Base-by-base conservation (phyloP, 495 filamentous ascomycete species). In the Talaromyces liani region DNA sequence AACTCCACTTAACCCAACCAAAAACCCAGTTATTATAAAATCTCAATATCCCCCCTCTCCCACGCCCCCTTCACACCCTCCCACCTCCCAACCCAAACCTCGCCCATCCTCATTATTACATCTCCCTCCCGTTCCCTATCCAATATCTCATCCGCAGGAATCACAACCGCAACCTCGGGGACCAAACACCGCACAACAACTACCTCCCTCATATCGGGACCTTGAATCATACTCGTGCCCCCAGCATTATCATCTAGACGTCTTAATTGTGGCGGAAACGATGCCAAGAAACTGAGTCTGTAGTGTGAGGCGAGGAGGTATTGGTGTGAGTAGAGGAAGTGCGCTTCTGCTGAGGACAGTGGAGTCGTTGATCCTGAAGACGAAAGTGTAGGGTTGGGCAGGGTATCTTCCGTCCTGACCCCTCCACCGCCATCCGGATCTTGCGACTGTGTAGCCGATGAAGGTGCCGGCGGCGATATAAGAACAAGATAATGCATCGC, bases 71-170 rank as follows among this genome's bases (percentile, higher is more conserved):
- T 91, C 3, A 96, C 86, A 53, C 87, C 91, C 49, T 88, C 87
- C 90, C 94, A 98, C 66, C 94, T 79, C 24, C 93, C 82, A 69
- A 97, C 91, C 66, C 89, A 87, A 36, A 98, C 84, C 80, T 97
- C 92, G 33, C 91, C 91, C 73, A 86, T 90, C 67, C 79, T 80
- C 73, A 92, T 85, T 63, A 65, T 85, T 77, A 65, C 86, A 77
- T 68, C 69, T 34, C 75, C 76, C 18, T 74, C 85, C 86, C 60
- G 77, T 79, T 68, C 83, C 75, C 82, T 78, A 55, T 71, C 75
- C 29, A 86, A 80, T 34, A 83, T 83, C 39, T 84, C 88, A 14
- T 83, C 87, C 5, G 77, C 77, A 18, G 80, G 82, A 63, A 82
- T 74, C 58, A 85, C 78, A 49, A 85, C 73, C 41, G 73, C 70